Evolutionary conservation across 2,329 filamentous ascomycete species (phyloP), one percentile per base, ranked within the genome.

Genomic region (Venturia aucupariae): DNA sequence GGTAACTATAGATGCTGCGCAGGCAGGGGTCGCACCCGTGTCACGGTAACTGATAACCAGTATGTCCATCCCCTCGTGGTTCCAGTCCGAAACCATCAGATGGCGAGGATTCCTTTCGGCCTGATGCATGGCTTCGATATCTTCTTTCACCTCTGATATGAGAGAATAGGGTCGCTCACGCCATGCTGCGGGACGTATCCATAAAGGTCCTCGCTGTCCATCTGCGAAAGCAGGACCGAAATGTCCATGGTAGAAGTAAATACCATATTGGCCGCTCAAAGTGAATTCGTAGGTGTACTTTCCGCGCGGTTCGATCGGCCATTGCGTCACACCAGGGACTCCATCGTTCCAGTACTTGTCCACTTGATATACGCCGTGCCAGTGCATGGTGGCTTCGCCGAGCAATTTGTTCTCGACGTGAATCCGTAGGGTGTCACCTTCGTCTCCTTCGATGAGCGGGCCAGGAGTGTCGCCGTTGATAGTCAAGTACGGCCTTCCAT

Each of bases 271-370:
- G 46, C 67, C 66, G 5, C 60, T 46, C 55, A 68, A 44, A n/a
- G 64, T 65, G 54, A 68, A 68, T 46, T 66, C 64, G 46, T 68
- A 68, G 15, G 67, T 68, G 59, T 66, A 68, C 1, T 62, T 61
- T 38, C 61, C 62, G 35, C 66, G 57, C 13, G 67, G 64, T 41
- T 66, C 68, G 41, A 69, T 68, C 7, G 68, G 68, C 55, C 67
- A 68, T 44, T 69, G 68, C 19, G 65, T 67, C 11, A 69, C 63
- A 13, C 67, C 67, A 3, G 64, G 62, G 4, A 69, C 68, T 38
- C 68, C 68, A 41, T 41, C 39, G 39, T 41, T 41, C 39, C 39
- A 41, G 39, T 41, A 41, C 39, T 41, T 41, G 39, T 41, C 39
- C 39, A 41, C 39, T 41, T 41, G 39, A 41, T 41, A 41, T 13